Percentiles rank a stretch among this genome's conserved stretches.
These are phyloP conservation scores for Syzygium grande DNA, from an alignment of 345 rosid species.

Conservation along the genomic window DNA sequence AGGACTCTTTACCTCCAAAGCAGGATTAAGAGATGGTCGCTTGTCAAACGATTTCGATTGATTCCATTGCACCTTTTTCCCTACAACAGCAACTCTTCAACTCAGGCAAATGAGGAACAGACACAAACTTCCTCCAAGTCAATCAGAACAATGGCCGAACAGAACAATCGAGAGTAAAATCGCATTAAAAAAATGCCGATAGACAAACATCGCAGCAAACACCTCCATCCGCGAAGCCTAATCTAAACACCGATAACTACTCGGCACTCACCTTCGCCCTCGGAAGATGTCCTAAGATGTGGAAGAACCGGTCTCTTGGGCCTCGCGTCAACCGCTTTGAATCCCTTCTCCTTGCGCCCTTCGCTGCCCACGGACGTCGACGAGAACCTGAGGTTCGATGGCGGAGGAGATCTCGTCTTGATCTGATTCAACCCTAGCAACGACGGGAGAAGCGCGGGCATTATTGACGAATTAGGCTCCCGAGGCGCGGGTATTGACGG, in stretches of 20 bases:
- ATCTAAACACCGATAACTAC: background rate
- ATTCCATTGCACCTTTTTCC: constrained; percentile 45
- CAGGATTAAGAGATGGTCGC: constrained; percentile 38
- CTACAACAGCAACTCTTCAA: constrained; percentile 16
- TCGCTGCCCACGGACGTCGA: constrained; percentile 21
- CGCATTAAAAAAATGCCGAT: background rate
- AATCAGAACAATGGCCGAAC: constrained; percentile 1
- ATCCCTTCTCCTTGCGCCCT: background rate
- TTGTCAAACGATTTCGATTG: constrained; percentile 59
- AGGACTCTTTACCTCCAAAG: constrained; percentile 49
- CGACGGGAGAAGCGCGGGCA: constrained; percentile 37
- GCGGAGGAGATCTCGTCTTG: constrained; percentile 54
- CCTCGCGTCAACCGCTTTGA: background rate
- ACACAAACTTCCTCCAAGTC: background rate
- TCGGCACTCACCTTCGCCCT: background rate
- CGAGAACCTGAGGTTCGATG: constrained; percentile 52
- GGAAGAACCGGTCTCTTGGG: background rate
- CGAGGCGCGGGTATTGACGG: constrained; percentile 5
- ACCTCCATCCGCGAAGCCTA: background rate
- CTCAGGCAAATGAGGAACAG: background rate
- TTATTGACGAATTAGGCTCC: constrained; percentile 7
- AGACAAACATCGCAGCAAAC: background rate
- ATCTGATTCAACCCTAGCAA: constrained; percentile 71
- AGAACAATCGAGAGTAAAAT: background rate
- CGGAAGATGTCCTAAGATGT: background rate